Conservation (phyloP, 169 alveolate genomes). For the Plasmodium fragile region DNA sequence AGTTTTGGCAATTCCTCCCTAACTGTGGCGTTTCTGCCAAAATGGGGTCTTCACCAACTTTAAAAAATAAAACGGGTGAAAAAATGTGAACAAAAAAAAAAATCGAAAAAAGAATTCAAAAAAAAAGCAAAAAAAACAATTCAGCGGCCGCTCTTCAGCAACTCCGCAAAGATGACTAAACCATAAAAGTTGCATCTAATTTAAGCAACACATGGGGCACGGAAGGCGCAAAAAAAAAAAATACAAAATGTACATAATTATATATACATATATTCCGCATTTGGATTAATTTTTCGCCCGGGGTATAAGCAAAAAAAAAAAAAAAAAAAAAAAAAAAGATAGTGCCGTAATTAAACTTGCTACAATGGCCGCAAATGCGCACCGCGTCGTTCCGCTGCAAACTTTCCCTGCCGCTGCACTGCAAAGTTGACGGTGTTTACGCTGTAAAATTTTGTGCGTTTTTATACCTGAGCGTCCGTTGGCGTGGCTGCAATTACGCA, state of each 20-base stretch:
- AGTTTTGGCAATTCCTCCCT: background rate
- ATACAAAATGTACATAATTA: background rate
- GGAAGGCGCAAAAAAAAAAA: background rate
- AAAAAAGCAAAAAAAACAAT: background rate
- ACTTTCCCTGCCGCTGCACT: background rate
- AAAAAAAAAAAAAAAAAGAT: no score
- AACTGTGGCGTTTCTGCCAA: background rate
- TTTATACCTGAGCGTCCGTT: background rate
- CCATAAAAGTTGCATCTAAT: background rate
- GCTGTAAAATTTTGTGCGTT: background rate
- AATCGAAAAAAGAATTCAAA: background rate
- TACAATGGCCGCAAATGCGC: background rate
- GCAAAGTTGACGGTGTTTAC: background rate
- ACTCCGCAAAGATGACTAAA: background rate
- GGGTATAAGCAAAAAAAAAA: background rate
- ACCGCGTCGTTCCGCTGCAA: background rate
- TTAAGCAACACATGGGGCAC: background rate
- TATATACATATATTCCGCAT: background rate
- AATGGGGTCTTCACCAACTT: background rate
- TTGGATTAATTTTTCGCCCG: background rate
- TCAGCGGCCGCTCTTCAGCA: background rate
- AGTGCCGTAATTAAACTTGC: background rate
- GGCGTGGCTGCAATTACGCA: background rate
- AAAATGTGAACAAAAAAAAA: background rate
- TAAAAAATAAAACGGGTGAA: background rate